Percentiles rank a stretch among this genome's conserved stretches.
phyloP scores from a whole-genome alignment of 345 rosid genomes.

The Salix koriyanagi region DNA sequence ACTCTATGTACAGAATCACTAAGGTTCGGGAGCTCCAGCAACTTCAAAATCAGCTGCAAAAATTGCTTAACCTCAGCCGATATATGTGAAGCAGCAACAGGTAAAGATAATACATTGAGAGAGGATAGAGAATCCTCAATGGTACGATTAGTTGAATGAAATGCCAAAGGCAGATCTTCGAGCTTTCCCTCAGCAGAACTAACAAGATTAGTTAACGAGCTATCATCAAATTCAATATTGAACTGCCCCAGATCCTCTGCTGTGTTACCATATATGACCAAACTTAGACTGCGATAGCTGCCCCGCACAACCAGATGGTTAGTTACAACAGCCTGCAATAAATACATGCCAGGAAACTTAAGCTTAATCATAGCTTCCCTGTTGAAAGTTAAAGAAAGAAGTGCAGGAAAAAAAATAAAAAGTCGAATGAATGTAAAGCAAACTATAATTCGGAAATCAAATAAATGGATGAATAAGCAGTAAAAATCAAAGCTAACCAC shows the following conservation, averaged over 20 bases:
- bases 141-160: conserved; percentile 58
- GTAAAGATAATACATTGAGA: conserved; percentile 56
- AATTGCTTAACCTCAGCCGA: conserved; percentile 70
- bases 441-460: background rate
- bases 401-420: background rate
- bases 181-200: conserved; percentile 84
- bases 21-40: conserved; percentile 46
- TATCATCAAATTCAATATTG: conserved; percentile 89
- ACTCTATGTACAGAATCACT: conserved; percentile 50
- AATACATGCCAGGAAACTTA: conserved; percentile 9
- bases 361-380: background rate
- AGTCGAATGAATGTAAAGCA: background rate
- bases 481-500: conserved; percentile 23
- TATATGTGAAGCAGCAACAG: conserved; percentile 51
- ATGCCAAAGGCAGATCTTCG: conserved; percentile 83
- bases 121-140: conserved; percentile 66
- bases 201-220: conserved; percentile 76
- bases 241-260: conserved; percentile 99
- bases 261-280: conserved; percentile 85
- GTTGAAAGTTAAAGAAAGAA: background rate
- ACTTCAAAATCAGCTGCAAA: conserved; percentile 55
- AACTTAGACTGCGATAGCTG: conserved; percentile 88
- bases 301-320: conserved; percentile 95
- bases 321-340: conserved; percentile 92
- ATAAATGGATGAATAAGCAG: background rate